Percentiles rank a stretch among this genome's conserved stretches.
phyloP scores from a whole-genome alignment of 148 eudicot species.

The Drosera capensis region DNA sequence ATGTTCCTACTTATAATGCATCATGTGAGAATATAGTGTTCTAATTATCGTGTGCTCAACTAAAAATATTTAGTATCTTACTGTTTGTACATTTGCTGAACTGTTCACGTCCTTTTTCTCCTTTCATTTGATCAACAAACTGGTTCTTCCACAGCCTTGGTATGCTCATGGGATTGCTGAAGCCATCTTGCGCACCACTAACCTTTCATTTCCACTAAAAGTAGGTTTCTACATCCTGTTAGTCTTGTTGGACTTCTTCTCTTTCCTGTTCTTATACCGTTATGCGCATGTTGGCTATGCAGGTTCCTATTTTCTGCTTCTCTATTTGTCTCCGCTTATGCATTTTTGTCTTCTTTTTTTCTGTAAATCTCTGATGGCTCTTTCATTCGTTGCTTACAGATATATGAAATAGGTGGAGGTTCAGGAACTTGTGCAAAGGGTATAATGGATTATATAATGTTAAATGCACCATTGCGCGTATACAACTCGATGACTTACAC shows the following conservation, averaged over 20 bases:
- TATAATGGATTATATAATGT: slow-evolving; percentile 88
- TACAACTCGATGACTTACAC: slow-evolving; percentile 74
- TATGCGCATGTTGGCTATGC: neutral
- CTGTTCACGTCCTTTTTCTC: neutral
- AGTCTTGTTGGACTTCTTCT: too few species aligned
- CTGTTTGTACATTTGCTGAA: too few species aligned
- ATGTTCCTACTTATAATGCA: too few species aligned
- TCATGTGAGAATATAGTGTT: too few species aligned
- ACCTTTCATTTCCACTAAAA: slow-evolving; percentile 79
- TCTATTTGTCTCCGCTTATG: neutral
- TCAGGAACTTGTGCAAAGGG: slow-evolving; percentile 99
- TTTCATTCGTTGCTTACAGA: slow-evolving; percentile 31
- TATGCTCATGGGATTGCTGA: slow-evolving; percentile 97
- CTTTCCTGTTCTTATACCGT: neutral
- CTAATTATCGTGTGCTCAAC: too few species aligned
- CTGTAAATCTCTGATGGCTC: slow-evolving; percentile 4
- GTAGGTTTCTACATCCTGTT: too few species aligned
- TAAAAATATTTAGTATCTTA: too few species aligned
- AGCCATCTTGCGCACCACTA: slow-evolving; percentile 82
- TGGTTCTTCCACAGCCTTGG: slow-evolving; percentile 73
- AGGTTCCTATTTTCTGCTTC: neutral
- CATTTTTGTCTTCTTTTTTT: slow-evolving; percentile 5
- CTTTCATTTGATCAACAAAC: slow-evolving; percentile 4
- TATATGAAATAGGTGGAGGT: slow-evolving; percentile 98
- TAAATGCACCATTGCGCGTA: slow-evolving; percentile 94